These are phyloP conservation scores for Madurella mycetomatis DNA, from an alignment of 2,329 filamentous ascomycete genomes.

Conservation along the genomic window DNA sequence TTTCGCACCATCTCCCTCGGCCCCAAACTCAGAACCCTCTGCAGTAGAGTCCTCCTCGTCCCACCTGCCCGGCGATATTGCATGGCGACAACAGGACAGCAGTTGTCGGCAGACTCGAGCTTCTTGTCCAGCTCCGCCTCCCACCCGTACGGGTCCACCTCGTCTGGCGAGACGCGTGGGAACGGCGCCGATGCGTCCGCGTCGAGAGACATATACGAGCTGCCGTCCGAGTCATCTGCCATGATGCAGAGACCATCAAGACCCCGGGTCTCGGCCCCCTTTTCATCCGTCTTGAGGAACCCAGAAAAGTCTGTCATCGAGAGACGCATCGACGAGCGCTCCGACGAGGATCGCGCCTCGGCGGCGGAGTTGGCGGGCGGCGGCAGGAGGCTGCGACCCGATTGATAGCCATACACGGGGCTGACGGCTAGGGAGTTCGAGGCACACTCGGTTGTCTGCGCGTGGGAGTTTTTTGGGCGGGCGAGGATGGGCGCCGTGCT, in stretches of 20 bases:
- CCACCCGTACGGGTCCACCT: slow-evolving; percentile 29
- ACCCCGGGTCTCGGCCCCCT: not conserved
- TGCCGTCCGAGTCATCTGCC: slow-evolving; percentile 5
- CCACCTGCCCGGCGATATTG: slow-evolving; percentile 29
- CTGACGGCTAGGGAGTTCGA: slow-evolving; percentile 5
- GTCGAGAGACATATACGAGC: slow-evolving; percentile 18
- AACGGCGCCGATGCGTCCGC: slow-evolving; percentile 2
- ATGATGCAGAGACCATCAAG: slow-evolving; percentile 6
- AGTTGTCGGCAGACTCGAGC: slow-evolving; percentile 4
- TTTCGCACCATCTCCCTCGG: not conserved
- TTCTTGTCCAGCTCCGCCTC: slow-evolving; percentile 26
- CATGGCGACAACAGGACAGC: slow-evolving; percentile 19
- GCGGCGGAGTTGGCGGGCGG: slow-evolving; percentile 4
- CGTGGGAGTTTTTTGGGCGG: not conserved
- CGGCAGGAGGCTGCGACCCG: not conserved
- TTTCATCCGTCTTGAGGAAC: slow-evolving; percentile 15
- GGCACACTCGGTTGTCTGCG: slow-evolving; percentile 6
- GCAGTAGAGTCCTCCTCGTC: slow-evolving; percentile 35
- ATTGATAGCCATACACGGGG: slow-evolving; percentile 3
- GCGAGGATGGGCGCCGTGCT: slow-evolving; percentile 10
- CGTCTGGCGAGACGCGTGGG: slow-evolving; percentile 14
- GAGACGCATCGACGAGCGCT: slow-evolving; percentile 13
- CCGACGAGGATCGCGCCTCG: slow-evolving; percentile 2
- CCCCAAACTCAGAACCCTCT: slow-evolving; percentile 24
- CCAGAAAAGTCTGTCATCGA: slow-evolving; percentile 24